Conservation (phyloP, 805 yeast species). For the Yamadazyma akitaensis region DNA sequence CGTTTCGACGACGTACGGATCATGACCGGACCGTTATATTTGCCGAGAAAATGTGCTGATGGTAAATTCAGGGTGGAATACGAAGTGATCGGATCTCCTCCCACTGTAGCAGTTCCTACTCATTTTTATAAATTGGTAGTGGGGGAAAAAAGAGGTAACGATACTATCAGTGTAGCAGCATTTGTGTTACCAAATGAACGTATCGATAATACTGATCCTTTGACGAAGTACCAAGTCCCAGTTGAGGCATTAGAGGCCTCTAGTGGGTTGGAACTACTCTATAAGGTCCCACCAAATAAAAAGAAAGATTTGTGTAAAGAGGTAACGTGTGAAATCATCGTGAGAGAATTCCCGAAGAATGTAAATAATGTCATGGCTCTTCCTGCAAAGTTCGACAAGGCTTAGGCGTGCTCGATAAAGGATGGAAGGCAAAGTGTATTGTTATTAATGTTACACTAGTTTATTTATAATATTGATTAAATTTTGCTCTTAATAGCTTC, state of each 20-base stretch:
- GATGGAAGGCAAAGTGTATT: too few species aligned
- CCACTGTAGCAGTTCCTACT: constrained; percentile 94
- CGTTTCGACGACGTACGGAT: constrained; percentile 73
- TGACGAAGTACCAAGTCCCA: constrained; percentile 81
- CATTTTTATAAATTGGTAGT: constrained; percentile 91
- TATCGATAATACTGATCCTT: constrained; percentile 67
- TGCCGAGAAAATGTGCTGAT: constrained; percentile 76
- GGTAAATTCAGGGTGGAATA: constrained; percentile 83
- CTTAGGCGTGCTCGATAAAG: neutral
- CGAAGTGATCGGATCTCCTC: constrained; percentile 96
- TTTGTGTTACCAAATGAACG: constrained; percentile 89
- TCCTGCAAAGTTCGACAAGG: constrained; percentile 14
- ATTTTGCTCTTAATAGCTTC: constrained; percentile 12
- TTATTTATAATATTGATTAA: neutral
- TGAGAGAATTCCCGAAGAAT: constrained; percentile 70
- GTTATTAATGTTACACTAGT: too few species aligned
- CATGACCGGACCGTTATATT: constrained; percentile 89
- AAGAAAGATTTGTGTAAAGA: constrained; percentile 74
- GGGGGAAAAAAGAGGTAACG: constrained; percentile 56
- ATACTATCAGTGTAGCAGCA: constrained; percentile 73
- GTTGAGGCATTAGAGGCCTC: constrained; percentile 84
- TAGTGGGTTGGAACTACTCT: constrained; percentile 78
- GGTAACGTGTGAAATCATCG: constrained; percentile 72
- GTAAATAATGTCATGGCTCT: constrained; percentile 17
- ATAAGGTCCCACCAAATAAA: constrained; percentile 55